These are phyloP conservation scores for Aristolochia fimbriata DNA, from an alignment of 164 flowering plant species.

Conservation along the genomic window DNA sequence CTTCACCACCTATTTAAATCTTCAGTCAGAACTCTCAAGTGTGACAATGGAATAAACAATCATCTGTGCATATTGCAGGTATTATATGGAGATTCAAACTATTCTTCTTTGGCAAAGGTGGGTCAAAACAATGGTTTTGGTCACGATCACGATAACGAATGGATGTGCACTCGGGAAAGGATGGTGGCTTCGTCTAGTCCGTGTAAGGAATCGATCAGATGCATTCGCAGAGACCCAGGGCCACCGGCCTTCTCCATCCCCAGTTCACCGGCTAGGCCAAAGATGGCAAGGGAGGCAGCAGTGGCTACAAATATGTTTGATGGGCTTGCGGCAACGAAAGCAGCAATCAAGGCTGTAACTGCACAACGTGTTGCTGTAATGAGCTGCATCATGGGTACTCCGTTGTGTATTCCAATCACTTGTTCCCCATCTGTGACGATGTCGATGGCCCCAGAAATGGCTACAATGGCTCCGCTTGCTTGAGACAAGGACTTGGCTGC, in stretches of 20 bases:
- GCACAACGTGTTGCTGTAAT: conserved; percentile 91
- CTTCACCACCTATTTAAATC: too few relatives aligned
- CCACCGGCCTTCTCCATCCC: conserved; percentile 73
- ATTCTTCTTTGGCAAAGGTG: too few relatives aligned
- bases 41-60: too few relatives aligned
- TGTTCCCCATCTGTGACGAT: conserved; percentile 64
- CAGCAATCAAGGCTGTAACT: conserved; percentile 85
- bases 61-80: too few relatives aligned
- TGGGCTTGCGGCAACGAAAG: conserved; percentile 68
- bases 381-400: conserved; percentile 72
- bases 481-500: conserved; percentile 71
- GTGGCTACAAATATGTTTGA: conserved; percentile 66
- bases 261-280: conserved; percentile 78
- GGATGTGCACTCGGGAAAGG: conserved; percentile 26
- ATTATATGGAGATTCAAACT: background rate
- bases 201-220: conserved; percentile 73
- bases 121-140: background rate
- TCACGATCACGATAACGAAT: background rate
- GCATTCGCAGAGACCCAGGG: conserved; percentile 82
- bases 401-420: conserved; percentile 63
- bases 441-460: conserved; percentile 87
- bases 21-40: too few relatives aligned
- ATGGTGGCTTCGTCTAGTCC: conserved; percentile 52
- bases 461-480: conserved; percentile 53
- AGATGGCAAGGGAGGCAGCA: conserved; percentile 65